These are phyloP conservation scores for Auriculariales sp. DNA, from an alignment of 768 basidiomycete species.

Conservation along the genomic window DNA sequence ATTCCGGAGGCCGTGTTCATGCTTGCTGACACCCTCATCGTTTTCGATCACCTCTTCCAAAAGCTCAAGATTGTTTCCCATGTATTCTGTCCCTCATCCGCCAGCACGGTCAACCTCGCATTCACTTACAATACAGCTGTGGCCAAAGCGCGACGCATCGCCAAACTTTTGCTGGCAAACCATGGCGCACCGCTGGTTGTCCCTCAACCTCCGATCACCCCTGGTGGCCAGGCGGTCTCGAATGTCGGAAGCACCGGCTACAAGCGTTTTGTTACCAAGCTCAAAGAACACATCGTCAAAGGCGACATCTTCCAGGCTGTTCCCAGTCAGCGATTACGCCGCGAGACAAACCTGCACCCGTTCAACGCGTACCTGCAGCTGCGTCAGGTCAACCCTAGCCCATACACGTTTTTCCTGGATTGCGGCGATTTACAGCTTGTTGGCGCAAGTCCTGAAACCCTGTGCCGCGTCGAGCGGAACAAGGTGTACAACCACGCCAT, in stretches of 20 bases:
- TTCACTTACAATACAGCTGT: slow-evolving; percentile 85
- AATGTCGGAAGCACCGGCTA: slow-evolving; percentile 93
- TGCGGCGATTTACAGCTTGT: slow-evolving; percentile 88
- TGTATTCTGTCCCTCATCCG: slow-evolving; percentile 64
- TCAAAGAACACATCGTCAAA: slow-evolving; percentile 88
- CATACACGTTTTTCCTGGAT: slow-evolving; percentile 98
- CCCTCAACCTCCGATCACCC: slow-evolving; percentile 42
- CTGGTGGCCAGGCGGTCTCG: slow-evolving; percentile 58
- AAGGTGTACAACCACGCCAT: slow-evolving; percentile 97
- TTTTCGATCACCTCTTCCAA: slow-evolving; percentile 96
- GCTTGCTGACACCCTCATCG: slow-evolving; percentile 87
- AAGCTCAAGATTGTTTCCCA: slow-evolving; percentile 92
- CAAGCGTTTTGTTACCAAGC: slow-evolving; percentile 73
- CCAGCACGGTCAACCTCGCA: slow-evolving; percentile 37
- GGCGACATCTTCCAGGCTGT: slow-evolving; percentile 99
- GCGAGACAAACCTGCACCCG: slow-evolving; percentile 79
- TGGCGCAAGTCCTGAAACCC: slow-evolving; percentile 95
- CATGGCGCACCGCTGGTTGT: slow-evolving; percentile 19
- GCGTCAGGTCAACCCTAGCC: slow-evolving; percentile 90
- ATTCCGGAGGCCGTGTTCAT: slow-evolving; percentile 96
- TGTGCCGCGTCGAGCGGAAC: slow-evolving; percentile 88
- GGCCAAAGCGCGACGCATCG: slow-evolving; percentile 67
- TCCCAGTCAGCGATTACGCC: slow-evolving; percentile 79
- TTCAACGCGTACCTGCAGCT: slow-evolving; percentile 95
- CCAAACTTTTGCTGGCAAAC: slow-evolving; percentile 40